Conservation (phyloP, 2,329 filamentous ascomycete genomes). For the Cercospora citrullina region DNA sequence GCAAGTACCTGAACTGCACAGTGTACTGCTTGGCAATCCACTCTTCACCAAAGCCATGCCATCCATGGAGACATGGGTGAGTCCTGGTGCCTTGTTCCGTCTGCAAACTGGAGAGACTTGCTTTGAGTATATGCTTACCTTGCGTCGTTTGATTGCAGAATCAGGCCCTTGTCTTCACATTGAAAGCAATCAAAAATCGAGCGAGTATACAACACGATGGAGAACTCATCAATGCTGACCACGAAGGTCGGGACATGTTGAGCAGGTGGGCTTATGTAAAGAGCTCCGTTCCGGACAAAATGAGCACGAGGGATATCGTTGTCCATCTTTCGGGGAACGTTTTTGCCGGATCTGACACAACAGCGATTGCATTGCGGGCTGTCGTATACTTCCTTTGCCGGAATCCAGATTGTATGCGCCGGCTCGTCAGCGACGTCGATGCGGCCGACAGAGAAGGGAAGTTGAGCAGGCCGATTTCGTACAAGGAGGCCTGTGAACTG, state of each 20-base stretch:
- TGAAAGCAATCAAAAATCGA: background rate
- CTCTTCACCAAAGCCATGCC: background rate
- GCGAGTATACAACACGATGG: background rate
- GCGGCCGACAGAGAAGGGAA: background rate
- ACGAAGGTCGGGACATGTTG: background rate
- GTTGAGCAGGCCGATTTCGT: conserved; percentile 10
- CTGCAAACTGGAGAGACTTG: background rate
- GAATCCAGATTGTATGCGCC: conserved; percentile 1
- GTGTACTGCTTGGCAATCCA: background rate
- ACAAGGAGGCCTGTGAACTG: conserved; percentile 37
- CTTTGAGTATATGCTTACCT: background rate
- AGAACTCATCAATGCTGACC: background rate
- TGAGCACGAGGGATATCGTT: conserved; percentile 2
- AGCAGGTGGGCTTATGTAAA: background rate
- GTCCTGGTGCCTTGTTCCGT: background rate
- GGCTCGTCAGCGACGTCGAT: background rate
- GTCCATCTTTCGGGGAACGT: background rate
- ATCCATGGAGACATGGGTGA: conserved; percentile 1
- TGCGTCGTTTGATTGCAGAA: background rate
- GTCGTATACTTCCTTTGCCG: conserved; percentile 5
- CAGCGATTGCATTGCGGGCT: conserved; percentile 5
- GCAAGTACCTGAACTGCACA: background rate
- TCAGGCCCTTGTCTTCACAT: background rate
- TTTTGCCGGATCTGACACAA: conserved; percentile 11
- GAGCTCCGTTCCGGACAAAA: background rate